Base-by-base conservation (phyloP, 2,329 filamentous ascomycete species). In the Arthroderma uncinatum region DNA sequence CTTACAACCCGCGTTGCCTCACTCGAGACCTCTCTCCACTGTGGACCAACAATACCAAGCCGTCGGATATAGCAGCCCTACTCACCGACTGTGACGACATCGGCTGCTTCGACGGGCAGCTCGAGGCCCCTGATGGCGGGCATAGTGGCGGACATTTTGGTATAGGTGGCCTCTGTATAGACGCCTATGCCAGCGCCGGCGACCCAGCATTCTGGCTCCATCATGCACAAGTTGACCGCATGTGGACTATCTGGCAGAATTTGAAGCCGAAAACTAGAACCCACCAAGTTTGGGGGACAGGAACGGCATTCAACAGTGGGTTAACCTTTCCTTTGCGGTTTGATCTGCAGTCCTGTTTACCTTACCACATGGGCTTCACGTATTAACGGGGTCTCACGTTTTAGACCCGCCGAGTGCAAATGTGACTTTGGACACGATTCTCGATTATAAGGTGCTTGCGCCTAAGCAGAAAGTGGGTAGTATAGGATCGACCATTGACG, bases 11-110 rank as follows among this genome's bases (percentile, higher is more conserved):
- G 16, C 67, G 68, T 21, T 73, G 71, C 56, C 57, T 73, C 54
- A 70, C 65, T 56, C 65, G 71, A 44, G 67, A 76, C 60, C 59
- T 77, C 36, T 73, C 73, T 63, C 63, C 58, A 4, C 54, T 25
- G 34, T 56, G 62, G 40, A 54, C 53, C 25, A 55, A 21, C 16
- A 57, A 16, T 16, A 21, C 30, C 10, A 21, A 50, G 21, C 44
- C 23, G 30, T n/a, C 60, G 58, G 25, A 58, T 60, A 14, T 62
- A 53, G 58, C 47, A 57, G 2, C 54, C 56, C 5, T 36, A 21
- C 58, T 63, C 21, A 58, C 58, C 10, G 56, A 57, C 36, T 58
- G 59, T 36, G 39, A 36, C 12, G 59, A 63, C 36, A 58, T 61
- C 12, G 53, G 54, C 48, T 57, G 37, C 2, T 63, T 63, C 40